Evolutionary conservation across 441 rosid species (phyloP), one percentile per base, ranked within the genome.

Genomic region (Corymbia citriodora): DNA sequence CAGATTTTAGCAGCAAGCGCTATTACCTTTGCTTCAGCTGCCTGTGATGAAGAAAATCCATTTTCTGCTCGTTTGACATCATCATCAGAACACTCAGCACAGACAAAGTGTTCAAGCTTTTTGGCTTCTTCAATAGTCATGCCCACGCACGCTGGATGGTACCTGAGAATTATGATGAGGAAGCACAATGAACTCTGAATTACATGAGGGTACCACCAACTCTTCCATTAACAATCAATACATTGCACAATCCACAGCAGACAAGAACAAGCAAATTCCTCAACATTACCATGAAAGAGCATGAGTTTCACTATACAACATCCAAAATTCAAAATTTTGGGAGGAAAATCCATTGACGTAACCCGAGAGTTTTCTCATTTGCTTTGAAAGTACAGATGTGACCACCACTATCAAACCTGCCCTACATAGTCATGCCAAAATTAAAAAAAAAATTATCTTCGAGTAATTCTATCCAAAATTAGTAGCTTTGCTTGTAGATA

Each of bases 121-220:
- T 94, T 95, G 6, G 96, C 95, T 91, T 94, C 96, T 91, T 95
- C 97, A 90, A 92, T 94, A 19, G 95, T 94, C 96, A 94, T 93
- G 89, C 95, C 96, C 55, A 95, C 96, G 89, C 96, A 95, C 31
- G 94, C 94, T 50, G 97, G 96, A 90, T 95, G 97, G 91, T 94
- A 95, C 96, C 97, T 95, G 87, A 87, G 87, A 88, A 87, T 33
- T 59, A 90, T 87, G 81, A 33, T 49, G 91, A 61, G 81, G 48
- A 36, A 90, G 88, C 72, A 90, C 31, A 33, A 68, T 31, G 52
- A 23, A 79, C 85, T 23, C 85, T 7, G 10, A 45, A 40, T 74
- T 45, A 79, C 17, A 74, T 74, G 85, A 74, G 10, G 52, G 18
- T 23, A 45, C 52, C 52, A 25, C n/a, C 6, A 23, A 45, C 52